Percentiles rank a stretch among this genome's conserved stretches.
phyloP scores from a whole-genome alignment of 768 basidiomycete genomes.

The Auricularia sp. region DNA sequence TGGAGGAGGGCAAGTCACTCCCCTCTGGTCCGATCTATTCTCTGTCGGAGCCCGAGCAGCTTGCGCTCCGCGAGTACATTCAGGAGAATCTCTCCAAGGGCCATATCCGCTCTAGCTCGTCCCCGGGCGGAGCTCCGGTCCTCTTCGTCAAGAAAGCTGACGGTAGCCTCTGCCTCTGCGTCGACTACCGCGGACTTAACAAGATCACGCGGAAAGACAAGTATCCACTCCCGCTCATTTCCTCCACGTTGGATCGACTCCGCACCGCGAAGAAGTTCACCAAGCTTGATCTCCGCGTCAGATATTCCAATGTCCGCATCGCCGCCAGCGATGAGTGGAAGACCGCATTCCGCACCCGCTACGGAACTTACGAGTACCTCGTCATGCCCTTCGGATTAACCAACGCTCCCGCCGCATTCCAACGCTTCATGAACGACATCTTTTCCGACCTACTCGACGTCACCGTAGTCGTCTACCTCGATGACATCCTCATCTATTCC shows the following conservation, averaged over 20 bases:
- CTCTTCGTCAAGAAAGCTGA: no score
- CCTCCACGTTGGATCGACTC: constrained; percentile 27
- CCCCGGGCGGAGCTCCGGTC: constrained; percentile 14
- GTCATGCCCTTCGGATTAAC: constrained; percentile 31
- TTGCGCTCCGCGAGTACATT: constrained; percentile 26
- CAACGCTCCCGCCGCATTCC: constrained; percentile 34
- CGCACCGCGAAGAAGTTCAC: constrained; percentile 3
- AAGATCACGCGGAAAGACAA: constrained; percentile 23
- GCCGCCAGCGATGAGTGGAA: constrained; percentile 34
- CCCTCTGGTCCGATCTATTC: constrained; percentile 26
- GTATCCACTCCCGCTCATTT: constrained; percentile 25
- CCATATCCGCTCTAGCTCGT: constrained; percentile 24
- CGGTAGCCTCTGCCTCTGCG: no score
- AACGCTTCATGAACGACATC: constrained; percentile 26
- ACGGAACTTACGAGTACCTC: constrained; percentile 31
- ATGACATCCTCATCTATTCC: constrained; percentile 38
- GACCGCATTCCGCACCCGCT: constrained; percentile 30
- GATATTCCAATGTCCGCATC: constrained; percentile 34
- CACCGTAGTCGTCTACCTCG: constrained; percentile 33
- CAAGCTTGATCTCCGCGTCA: constrained; percentile 28
- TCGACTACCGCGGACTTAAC: no score
- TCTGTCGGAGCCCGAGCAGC: constrained; percentile 22
- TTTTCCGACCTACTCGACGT: constrained; percentile 25
- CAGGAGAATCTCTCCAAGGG: constrained; percentile 28
- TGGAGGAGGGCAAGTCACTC: constrained; percentile 13